A percentile compares a stretch with the other conserved stretches of the same genome.
Conservation (phyloP, 441 rosid genomes). For the Erodium texanum region DNA sequence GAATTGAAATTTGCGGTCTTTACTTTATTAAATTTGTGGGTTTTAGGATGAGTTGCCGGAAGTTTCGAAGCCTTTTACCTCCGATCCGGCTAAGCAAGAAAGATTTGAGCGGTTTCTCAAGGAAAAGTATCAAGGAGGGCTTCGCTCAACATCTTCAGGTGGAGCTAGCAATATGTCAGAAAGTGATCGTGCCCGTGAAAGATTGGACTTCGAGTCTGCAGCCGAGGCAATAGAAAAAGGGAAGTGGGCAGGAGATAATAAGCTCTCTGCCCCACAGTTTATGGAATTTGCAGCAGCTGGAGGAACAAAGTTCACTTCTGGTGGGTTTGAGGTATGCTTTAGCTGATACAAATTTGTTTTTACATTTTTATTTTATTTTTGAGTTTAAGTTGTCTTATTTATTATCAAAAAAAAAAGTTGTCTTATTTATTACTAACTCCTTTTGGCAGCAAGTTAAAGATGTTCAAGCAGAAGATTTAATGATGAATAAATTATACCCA, state of each 20-base stretch:
- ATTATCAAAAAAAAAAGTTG: no score
- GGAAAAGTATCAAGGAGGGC: conserved; percentile 89
- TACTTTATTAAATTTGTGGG: conserved; percentile 10
- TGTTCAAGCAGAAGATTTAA: conserved; percentile 39
- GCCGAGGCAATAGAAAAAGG: conserved; percentile 86
- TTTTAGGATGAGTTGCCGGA: conserved; percentile 53
- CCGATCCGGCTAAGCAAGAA: conserved; percentile 77
- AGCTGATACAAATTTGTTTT: neutral
- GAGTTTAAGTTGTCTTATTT: conserved; percentile 13
- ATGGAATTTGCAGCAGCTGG: conserved; percentile 46
- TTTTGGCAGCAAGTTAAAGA: conserved; percentile 46
- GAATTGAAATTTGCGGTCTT: neutral
- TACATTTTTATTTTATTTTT: conserved; percentile 13
- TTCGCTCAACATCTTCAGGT: conserved; percentile 49
- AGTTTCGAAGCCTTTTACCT: conserved; percentile 69
- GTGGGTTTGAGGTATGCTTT: conserved; percentile 62
- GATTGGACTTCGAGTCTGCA: conserved; percentile 92
- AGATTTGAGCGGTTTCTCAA: conserved; percentile 90
- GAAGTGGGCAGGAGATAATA: conserved; percentile 41
- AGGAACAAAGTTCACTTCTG: conserved; percentile 66
- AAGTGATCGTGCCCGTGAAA: conserved; percentile 88
- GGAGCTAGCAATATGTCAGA: conserved; percentile 68
- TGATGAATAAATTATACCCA: conserved; percentile 41
- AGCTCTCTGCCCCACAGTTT: conserved; percentile 30
- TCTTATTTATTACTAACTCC: conserved; percentile 2